These are phyloP conservation scores for Acacia crassicarpa DNA, from an alignment of 306 rosid species.

Conservation along the genomic window DNA sequence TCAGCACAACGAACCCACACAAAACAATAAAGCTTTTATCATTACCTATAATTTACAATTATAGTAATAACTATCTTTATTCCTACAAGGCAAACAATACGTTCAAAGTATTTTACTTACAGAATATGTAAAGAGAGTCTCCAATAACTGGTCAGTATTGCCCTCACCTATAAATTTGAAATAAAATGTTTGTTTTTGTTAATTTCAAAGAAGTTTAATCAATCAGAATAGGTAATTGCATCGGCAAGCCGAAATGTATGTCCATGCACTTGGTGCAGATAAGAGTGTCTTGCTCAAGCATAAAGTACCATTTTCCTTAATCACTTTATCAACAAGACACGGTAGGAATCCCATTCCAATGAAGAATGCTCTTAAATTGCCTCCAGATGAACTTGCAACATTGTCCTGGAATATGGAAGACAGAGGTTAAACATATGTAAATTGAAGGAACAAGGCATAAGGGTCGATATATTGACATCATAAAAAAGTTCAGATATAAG, in stretches of 20 bases:
- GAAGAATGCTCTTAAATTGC: constrained; percentile 58
- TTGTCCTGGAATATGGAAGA: constrained; percentile 45
- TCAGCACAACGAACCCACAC: constrained; percentile 11
- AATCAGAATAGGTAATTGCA: constrained; percentile 21
- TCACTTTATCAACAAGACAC: constrained; percentile 71
- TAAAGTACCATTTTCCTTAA: constrained; percentile 76
- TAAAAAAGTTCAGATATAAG: neutral
- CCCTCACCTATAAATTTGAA: constrained; percentile 66
- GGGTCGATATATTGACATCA: neutral
- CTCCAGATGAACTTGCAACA: constrained; percentile 78
- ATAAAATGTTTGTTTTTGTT: constrained; percentile 11
- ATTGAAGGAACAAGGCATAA: constrained; percentile 2
- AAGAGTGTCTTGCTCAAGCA: constrained; percentile 23
- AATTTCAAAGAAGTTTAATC: neutral
- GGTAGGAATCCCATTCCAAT: constrained; percentile 90
- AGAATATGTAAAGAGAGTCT: constrained; percentile 59
- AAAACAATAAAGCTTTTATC: neutral
- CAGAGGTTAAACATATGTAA: constrained; percentile 21
- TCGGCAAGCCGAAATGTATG: constrained; percentile 27
- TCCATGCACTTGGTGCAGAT: constrained; percentile 17
- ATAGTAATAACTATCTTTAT: neutral
- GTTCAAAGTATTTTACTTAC: constrained; percentile 50
- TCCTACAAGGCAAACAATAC: constrained; percentile 4
- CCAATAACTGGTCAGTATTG: constrained; percentile 66
- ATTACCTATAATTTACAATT: neutral